These are phyloP conservation scores for Aristolochia californica DNA, from an alignment of 164 flowering plant genomes.

Conservation along the genomic window DNA sequence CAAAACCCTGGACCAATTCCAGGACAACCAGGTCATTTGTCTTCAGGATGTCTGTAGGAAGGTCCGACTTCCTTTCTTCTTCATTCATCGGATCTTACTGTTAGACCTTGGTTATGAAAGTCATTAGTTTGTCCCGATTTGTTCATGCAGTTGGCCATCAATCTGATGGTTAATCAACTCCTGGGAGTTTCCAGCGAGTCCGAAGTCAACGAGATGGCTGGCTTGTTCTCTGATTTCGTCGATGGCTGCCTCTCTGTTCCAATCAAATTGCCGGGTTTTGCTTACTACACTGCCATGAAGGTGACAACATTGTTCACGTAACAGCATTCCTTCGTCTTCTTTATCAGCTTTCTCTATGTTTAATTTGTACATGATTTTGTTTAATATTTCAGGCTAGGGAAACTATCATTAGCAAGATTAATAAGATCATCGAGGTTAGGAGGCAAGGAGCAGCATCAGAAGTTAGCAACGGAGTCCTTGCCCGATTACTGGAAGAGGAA, in stretches of 20 bases:
- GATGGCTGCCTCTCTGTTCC: conserved; percentile 88
- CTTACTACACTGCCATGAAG: conserved; percentile 83
- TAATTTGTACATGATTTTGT: too few species aligned
- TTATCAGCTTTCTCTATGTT: too few species aligned
- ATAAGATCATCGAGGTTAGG: conserved; percentile 32
- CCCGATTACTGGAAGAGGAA: conserved; percentile 61
- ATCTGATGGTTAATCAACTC: conserved; percentile 80
- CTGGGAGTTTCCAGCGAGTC: conserved; percentile 57
- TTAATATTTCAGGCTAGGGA: conserved; percentile 59
- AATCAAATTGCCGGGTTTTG: conserved; percentile 59
- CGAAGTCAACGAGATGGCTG: conserved; percentile 59
- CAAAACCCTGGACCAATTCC: conserved; percentile 31
- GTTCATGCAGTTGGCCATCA: conserved; percentile 50
- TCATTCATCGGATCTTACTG: too few species aligned
- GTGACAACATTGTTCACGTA: conserved; percentile 16
- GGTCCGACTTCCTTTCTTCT: conserved; percentile 23
- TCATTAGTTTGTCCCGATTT: neutral
- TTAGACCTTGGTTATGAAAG: too few species aligned
- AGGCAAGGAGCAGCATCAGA: conserved; percentile 9
- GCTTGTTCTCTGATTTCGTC: conserved; percentile 65
- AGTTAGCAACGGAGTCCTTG: conserved; percentile 45
- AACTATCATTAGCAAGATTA: conserved; percentile 57
- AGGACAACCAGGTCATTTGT: conserved; percentile 31
- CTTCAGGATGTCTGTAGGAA: conserved; percentile 84
- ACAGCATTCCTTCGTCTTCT: neutral